phyloP scores from a whole-genome alignment of 73 alveolate species.

The Paramecium tetraurelia region DNA sequence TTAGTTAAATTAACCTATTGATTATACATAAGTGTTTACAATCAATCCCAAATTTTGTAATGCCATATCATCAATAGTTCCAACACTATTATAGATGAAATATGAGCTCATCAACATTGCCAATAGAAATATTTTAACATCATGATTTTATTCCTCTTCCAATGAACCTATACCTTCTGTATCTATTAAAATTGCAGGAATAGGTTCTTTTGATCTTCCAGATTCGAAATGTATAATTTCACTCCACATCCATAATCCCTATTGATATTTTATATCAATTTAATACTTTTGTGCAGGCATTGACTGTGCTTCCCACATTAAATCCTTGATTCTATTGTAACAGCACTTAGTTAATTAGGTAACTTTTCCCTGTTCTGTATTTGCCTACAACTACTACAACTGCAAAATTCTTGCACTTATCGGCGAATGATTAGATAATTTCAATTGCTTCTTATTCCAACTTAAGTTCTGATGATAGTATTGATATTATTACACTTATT shows the following conservation, averaged over 20 bases:
- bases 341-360: constrained; percentile 61
- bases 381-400: constrained; percentile 76
- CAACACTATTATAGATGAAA: constrained; percentile 86
- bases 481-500: not conserved
- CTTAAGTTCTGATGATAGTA: not conserved
- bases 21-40: not conserved
- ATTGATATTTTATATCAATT: not conserved
- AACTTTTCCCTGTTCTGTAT: constrained; percentile 79
- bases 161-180: constrained; percentile 96
- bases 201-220: constrained; percentile 29
- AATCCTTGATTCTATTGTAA: constrained; percentile 68
- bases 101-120: constrained; percentile 82
- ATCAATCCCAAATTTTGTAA: constrained; percentile 78
- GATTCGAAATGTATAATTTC: constrained; percentile 1
- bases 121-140: constrained; percentile 75
- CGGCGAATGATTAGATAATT: not conserved
- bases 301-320: constrained; percentile 83
- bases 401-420: constrained; percentile 30
- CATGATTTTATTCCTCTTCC: constrained; percentile 91
- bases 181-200: constrained; percentile 73
- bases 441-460: constrained; percentile 17
- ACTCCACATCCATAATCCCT: constrained; percentile 84
- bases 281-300: constrained; percentile 84
- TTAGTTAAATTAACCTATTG: constrained; percentile 80
- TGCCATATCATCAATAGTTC: constrained; percentile 90